phyloP scores from a whole-genome alignment of 768 basidiomycete species.

The Agrocybe chaxingu region DNA sequence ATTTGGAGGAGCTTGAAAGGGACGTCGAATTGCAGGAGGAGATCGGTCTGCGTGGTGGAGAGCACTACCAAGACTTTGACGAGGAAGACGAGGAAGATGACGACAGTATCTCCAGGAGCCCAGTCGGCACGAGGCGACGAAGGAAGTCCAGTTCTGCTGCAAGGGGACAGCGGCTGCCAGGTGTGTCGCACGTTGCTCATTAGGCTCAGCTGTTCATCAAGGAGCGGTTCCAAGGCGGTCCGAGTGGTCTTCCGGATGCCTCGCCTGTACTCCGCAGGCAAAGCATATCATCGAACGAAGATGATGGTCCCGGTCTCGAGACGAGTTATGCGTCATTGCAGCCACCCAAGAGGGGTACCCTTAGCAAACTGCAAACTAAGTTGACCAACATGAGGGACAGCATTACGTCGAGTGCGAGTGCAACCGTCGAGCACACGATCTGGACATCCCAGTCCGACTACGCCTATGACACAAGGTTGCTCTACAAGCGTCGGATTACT shows the following conservation, averaged over 20 bases:
- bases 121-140: constrained; percentile 30
- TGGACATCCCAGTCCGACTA: constrained; percentile 83
- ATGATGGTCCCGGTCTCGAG: constrained; percentile 35
- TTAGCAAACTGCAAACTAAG: constrained; percentile 43
- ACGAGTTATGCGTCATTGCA: constrained; percentile 23
- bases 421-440: constrained; percentile 41
- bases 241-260: constrained; percentile 2
- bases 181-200: constrained; percentile 11
- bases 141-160: constrained; percentile 29
- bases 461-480: constrained; percentile 76
- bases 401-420: constrained; percentile 29
- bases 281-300: constrained; percentile 53
- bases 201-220: neutral
- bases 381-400: constrained; percentile 52
- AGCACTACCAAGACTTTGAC: constrained; percentile 57
- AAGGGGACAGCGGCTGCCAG: constrained; percentile 11
- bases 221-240: neutral
- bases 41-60: constrained; percentile 44
- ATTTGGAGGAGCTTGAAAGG: constrained; percentile 55
- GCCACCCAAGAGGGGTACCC: constrained; percentile 17
- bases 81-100: constrained; percentile 56
- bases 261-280: constrained; percentile 23
- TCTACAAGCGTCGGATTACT: constrained; percentile 89
- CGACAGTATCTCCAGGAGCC: constrained; percentile 35
- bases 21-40: constrained; percentile 60